A percentile compares a stretch with the other conserved stretches of the same genome.
Conservation (phyloP, 805 yeast genomes). For the Saturnispora sekii region DNA sequence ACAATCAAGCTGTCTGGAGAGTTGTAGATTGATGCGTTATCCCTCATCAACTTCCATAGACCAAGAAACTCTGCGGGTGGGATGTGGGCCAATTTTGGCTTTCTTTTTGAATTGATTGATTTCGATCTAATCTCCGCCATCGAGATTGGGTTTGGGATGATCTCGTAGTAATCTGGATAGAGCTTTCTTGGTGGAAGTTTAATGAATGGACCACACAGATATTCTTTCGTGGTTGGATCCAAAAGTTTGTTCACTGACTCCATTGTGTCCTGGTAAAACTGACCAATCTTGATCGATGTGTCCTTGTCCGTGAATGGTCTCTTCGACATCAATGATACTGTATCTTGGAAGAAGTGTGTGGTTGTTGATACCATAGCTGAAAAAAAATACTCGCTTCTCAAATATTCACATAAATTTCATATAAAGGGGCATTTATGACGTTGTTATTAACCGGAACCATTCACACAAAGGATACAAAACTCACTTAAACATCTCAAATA, state of each 20-base stretch:
- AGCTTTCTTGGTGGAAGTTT: slow-evolving; percentile 54
- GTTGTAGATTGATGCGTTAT: slow-evolving; percentile 56
- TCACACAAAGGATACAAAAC: too few species aligned
- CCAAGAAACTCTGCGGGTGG: slow-evolving; percentile 30
- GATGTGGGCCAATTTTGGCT: slow-evolving; percentile 19
- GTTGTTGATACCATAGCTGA: too few species aligned
- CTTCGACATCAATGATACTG: too few species aligned
- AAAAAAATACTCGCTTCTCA: too few species aligned
- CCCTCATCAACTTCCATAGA: slow-evolving; percentile 39
- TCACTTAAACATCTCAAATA: too few species aligned
- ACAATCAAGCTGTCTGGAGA: slow-evolving; percentile 61
- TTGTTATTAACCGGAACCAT: too few species aligned
- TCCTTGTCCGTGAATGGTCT: too few species aligned
- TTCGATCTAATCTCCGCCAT: slow-evolving; percentile 43
- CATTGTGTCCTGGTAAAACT: slow-evolving; percentile 9
- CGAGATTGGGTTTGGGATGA: slow-evolving; percentile 60
- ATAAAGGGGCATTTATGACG: too few species aligned
- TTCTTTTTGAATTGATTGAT: slow-evolving; percentile 32
- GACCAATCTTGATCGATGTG: not conserved
- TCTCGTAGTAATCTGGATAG: slow-evolving; percentile 68
- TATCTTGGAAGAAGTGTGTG: too few species aligned
- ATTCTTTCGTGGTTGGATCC: slow-evolving; percentile 19
- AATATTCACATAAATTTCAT: too few species aligned
- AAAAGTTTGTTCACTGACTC: slow-evolving; percentile 8
- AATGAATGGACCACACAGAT: slow-evolving; percentile 41